Conservation (phyloP, 2,329 filamentous ascomycete genomes). For the Aspergillus unguis region DNA sequence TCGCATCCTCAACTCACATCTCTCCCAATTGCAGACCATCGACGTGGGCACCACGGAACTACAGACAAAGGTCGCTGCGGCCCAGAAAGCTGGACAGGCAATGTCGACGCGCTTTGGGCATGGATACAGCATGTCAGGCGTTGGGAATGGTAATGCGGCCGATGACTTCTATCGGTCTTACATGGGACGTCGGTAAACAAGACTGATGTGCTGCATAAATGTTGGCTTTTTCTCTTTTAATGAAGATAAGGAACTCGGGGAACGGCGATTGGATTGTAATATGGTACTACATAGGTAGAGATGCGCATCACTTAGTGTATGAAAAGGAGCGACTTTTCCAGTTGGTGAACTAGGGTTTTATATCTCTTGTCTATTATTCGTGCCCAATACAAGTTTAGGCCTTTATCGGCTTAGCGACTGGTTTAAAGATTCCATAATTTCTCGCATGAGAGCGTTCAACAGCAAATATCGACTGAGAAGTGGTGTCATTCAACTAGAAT, state of each 20-base stretch:
- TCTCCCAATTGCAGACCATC: conserved; percentile 89
- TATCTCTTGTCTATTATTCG: background rate
- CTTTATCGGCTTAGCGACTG: background rate
- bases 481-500: conserved; percentile 11
- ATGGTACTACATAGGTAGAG: background rate
- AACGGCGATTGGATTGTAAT: conserved; percentile 2
- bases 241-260: background rate
- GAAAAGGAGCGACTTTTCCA: background rate
- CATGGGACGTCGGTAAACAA: conserved; percentile 63
- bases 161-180: conserved; percentile 92
- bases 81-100: conserved; percentile 71
- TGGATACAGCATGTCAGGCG: conserved; percentile 32
- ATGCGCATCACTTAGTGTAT: background rate
- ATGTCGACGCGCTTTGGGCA: conserved; percentile 44
- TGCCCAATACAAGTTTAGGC: background rate
- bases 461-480: background rate
- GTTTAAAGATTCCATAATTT: conserved; percentile 1
- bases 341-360: background rate
- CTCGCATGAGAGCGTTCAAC: background rate
- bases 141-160: conserved; percentile 50
- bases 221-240: background rate
- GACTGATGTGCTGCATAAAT: background rate
- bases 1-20: conserved; percentile 86
- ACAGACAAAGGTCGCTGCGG: conserved; percentile 75
- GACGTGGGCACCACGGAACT: conserved; percentile 78